phyloP scores from a whole-genome alignment of 2,329 filamentous ascomycete genomes.

The Trichoderma simmonsii region DNA sequence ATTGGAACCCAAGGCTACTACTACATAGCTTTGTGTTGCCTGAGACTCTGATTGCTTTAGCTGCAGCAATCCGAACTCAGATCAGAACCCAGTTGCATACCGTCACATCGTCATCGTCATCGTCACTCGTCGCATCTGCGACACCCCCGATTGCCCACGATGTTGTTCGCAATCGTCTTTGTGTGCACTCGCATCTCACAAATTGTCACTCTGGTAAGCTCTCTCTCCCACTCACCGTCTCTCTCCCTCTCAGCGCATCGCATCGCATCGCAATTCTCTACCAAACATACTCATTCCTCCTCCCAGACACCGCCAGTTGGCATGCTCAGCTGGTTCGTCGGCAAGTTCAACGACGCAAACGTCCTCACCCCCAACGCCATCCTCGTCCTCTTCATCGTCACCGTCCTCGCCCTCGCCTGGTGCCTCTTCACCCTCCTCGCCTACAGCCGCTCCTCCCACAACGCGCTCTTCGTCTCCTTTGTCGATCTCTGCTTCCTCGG shows the following conservation, averaged over 20 bases:
- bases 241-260: neutral
- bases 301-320: constrained; percentile 60
- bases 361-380: constrained; percentile 59
- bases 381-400: constrained; percentile 66
- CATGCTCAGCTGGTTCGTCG: constrained; percentile 65
- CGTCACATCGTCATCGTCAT: neutral
- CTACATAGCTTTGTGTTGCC: neutral
- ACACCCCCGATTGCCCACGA: constrained; percentile 36
- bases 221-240: neutral
- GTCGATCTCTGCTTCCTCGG: constrained; percentile 61
- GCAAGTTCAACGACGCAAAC: constrained; percentile 56
- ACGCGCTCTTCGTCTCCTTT: constrained; percentile 59
- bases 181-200: constrained; percentile 60
- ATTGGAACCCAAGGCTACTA: neutral
- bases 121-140: neutral
- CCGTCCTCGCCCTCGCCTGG: constrained; percentile 61
- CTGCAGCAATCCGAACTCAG: neutral
- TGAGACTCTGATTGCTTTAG: neutral
- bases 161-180: constrained; percentile 64
- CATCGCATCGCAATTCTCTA: neutral
- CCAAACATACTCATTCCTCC: neutral
- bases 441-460: constrained; percentile 60
- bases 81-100: neutral
- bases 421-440: constrained; percentile 62
- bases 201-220: constrained; percentile 59